Evolutionary conservation across 768 basidiomycete species (phyloP), one percentile per base, ranked within the genome.

Genomic region (Sporobolomyces roseus): DNA sequence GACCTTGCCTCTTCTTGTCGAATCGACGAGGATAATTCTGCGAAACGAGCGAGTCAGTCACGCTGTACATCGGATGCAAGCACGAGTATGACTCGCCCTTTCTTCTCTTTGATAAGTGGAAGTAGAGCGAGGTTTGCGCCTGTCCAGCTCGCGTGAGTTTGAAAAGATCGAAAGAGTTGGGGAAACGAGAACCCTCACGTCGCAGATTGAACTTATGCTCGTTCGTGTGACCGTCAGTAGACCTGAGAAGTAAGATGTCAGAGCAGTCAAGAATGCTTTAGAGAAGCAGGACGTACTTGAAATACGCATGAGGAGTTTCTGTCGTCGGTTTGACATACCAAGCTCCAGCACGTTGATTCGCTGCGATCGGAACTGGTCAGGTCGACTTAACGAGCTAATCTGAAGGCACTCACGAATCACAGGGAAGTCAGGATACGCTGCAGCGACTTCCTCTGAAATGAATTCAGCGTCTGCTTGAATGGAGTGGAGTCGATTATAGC

Each of bases 321-420:
- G 86, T 83, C 10, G 74, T 14, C 25, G 91, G 89, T 74, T 91
- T 83, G 9, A 87, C 85, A 77, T 96, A 97, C 93, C 93, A 98
- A 10, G 88, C 88, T 5, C 94, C 94, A 75, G 93, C 96, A 29
- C 94, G 85, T 75, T 93, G 83, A 77, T 98, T 98, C 4, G 94
- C 91, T 89, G 61, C 38, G 43, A 30, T 6, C 45, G n/a, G 16
- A 49, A 1, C 7, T 8, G 21, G 4, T 50, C 30, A 54, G 23
- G n/a, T 29, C 6, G 14, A 61, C 17, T 29, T n/a, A 13, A 21
- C 8, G n/a, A 65, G 41, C 21, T n/a, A 35, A 25, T 21, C 12
- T 12, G 56, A 36, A 36, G n/a, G 10, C 17, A 53, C 63, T 32
- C 10, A 61, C 88, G 85, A 17, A 89, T 74, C 13, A 89, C 65